Evolutionary conservation across 352 stramenopile genomes (phyloP), one percentile per base, ranked within the genome.

Genomic region (Pythium aphanidermatum): DNA sequence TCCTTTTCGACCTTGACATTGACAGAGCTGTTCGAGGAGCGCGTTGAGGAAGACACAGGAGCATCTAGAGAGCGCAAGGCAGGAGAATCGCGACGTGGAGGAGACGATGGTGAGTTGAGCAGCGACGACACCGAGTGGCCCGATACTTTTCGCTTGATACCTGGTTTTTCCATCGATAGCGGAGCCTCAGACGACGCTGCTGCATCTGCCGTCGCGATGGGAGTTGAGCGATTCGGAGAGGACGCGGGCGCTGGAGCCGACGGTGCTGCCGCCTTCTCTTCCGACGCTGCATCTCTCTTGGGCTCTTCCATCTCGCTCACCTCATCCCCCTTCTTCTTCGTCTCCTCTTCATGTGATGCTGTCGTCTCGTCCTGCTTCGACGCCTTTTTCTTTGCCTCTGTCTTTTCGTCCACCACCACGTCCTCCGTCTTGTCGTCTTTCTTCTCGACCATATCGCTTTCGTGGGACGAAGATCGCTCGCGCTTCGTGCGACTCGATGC

Each of bases 121-220:
- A 89, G 63, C 36, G 77, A 74, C 35, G 78, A 83, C n/a, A 89
- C 68, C 9, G 74, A 86, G 46, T 86, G 72, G 31, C 63, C 60
- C 16, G 67, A 82, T 23, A 60, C 35, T 33, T 65, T 69, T 21
- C 74, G 50, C 17, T 65, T 60, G 24, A 63, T 65, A 2, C 48
- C 35, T 3, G 54, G 40, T 27, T 59, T 63, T 17, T 53, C 47
- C 32, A 59, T 46, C 28, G 48, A 43, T 16, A 43, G 13, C 6
- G 21, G 21, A 23, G 34, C n/a, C 5, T 55, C 40, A 16, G 25
- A 21, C 3, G 30, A 27, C 6, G n/a, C n/a, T n/a, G n/a, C n/a
- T n/a, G n/a, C n/a, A n/a, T n/a, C n/a, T n/a, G n/a, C n/a, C n/a
- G n/a, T n/a, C n/a, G n/a, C n/a, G n/a, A n/a, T n/a, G n/a, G n/a